Evolutionary conservation across 169 alveolate species (phyloP).

Genomic region (Plasmodium billcollinsi): DNA sequence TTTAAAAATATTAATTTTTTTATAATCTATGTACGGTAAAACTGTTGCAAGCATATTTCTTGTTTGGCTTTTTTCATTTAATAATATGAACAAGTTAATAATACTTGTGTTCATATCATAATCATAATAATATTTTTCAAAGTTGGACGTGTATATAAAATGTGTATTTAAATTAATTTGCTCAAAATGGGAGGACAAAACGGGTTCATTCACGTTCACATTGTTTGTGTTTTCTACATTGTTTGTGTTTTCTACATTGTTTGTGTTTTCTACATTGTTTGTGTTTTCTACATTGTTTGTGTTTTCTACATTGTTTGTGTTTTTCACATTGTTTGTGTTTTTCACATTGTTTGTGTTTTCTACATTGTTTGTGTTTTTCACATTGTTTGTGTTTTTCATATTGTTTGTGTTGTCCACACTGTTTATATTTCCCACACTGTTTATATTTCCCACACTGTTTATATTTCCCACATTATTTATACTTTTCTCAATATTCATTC

Average conservation of each 20-base stretch:
- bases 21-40: conserved; percentile 10
- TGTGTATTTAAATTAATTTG: conserved; percentile 44
- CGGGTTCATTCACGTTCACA: neutral
- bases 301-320: neutral
- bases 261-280: neutral
- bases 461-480: neutral
- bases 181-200: conserved; percentile 25
- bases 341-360: neutral
- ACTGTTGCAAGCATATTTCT: conserved; percentile 13
- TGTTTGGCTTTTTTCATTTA: conserved; percentile 8
- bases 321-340: neutral
- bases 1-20: conserved; percentile 51
- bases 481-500: conserved; percentile 7
- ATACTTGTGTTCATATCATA: conserved; percentile 37
- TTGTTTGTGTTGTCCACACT: neutral
- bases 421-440: neutral
- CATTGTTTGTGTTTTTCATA: neutral
- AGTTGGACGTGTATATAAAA: conserved; percentile 17
- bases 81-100: conserved; percentile 20
- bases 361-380: neutral
- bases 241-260: too few relatives aligned
- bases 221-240: neutral
- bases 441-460: neutral
- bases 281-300: neutral
- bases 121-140: conserved; percentile 50